A percentile compares a stretch with the other conserved stretches of the same genome.
These are phyloP conservation scores for Kuraishia hungarica DNA, from an alignment of 805 yeast species.

Conservation along the genomic window DNA sequence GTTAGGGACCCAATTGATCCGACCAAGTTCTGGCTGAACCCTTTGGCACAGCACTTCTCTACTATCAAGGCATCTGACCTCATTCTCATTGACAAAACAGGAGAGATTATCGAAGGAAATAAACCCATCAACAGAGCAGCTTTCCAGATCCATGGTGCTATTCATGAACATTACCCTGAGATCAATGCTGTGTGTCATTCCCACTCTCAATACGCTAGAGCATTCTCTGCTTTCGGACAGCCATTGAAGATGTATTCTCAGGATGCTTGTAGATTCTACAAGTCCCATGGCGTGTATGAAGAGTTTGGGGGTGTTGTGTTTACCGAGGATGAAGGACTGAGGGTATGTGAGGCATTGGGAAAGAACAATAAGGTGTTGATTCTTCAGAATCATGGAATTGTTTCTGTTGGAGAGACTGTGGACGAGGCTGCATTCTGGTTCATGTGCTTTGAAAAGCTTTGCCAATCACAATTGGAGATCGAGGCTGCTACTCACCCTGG, in stretches of 20 bases:
- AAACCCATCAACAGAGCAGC: slow-evolving; percentile 54
- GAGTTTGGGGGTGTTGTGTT: slow-evolving; percentile 77
- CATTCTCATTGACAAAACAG: slow-evolving; percentile 56
- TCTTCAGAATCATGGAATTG: slow-evolving; percentile 64
- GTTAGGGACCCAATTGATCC: slow-evolving; percentile 77
- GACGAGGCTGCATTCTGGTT: slow-evolving; percentile 69
- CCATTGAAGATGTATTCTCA: slow-evolving; percentile 78
- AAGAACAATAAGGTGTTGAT: slow-evolving; percentile 47
- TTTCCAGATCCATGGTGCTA: slow-evolving; percentile 57
- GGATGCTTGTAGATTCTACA: slow-evolving; percentile 64
- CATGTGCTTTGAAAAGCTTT: slow-evolving; percentile 52
- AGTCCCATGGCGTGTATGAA: slow-evolving; percentile 55
- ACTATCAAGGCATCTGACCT: slow-evolving; percentile 50
- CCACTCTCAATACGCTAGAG: slow-evolving; percentile 56
- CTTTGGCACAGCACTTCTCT: slow-evolving; percentile 68
- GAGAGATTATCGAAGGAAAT: slow-evolving; percentile 54
- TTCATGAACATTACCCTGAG: slow-evolving; percentile 63
- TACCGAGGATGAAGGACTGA: slow-evolving; percentile 52
- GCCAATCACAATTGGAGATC: slow-evolving; percentile 58
- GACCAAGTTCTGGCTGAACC: slow-evolving; percentile 84
- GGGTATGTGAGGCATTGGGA: slow-evolving; percentile 55
- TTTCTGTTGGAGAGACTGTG: slow-evolving; percentile 62
- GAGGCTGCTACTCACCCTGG: slow-evolving; percentile 41
- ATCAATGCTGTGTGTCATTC: slow-evolving; percentile 68
- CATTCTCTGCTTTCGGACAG: slow-evolving; percentile 56